Conservation (phyloP, 805 yeast genomes). For the Cyberlindnera xishuangbannaensis region DNA sequence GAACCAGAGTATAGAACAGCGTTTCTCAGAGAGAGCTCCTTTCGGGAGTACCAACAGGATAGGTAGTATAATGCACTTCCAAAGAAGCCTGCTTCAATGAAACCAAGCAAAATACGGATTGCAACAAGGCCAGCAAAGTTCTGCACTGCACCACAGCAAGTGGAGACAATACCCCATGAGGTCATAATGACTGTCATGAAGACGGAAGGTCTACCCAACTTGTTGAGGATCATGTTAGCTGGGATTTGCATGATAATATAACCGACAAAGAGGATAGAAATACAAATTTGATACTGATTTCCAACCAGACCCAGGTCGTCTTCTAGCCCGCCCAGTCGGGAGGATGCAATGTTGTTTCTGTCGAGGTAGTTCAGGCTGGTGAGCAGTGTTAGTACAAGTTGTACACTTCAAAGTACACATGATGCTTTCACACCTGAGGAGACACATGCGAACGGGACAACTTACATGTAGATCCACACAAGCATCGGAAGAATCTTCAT, state of each 20-base stretch:
- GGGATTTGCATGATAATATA: conserved; percentile 49
- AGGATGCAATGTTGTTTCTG: conserved; percentile 44
- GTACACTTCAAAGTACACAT: too few species aligned
- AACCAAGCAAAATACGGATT: conserved; percentile 35
- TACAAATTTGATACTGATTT: conserved; percentile 42
- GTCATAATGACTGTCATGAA: conserved; percentile 45
- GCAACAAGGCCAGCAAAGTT: conserved; percentile 27
- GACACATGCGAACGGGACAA: too few species aligned
- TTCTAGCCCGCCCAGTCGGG: conserved; percentile 44
- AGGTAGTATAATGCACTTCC: conserved; percentile 44
- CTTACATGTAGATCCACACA: conserved; percentile 45
- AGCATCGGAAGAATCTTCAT: conserved; percentile 44
- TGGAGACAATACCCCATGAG: conserved; percentile 39
- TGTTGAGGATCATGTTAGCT: conserved; percentile 37
- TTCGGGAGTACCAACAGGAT: conserved; percentile 46
- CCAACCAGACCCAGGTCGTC: conserved; percentile 38
- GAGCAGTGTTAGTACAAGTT: too few species aligned
- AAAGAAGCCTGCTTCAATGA: conserved; percentile 45
- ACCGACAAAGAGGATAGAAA: conserved; percentile 47
- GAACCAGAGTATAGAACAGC: conserved; percentile 53
- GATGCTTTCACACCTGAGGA: too few species aligned
- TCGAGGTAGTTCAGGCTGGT: conserved; percentile 48
- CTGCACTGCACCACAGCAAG: conserved; percentile 30
- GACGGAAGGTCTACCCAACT: conserved; percentile 43
- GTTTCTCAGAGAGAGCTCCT: conserved; percentile 43